Conservation (phyloP, 306 rosid species). For the Cucumis sativus region Cucumber_9930_V3 NC_026657.2:9819501-9820000, state of each 20-base stretch:
- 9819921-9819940: constrained; percentile 72
- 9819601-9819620: constrained; percentile 77
- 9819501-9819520: not conserved
- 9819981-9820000: not conserved
- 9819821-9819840: constrained; percentile 82
- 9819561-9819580: not conserved
- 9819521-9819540: not conserved
- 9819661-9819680: constrained; percentile 73
- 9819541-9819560: not conserved
- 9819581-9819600: not conserved
- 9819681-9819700: constrained; percentile 68
- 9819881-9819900: constrained; percentile 63
- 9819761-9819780: not conserved
- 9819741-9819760: constrained; percentile 1
- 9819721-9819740: constrained; percentile 90
- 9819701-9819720: constrained; percentile 97
- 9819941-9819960: constrained; percentile 91
- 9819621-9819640: constrained; percentile 88
- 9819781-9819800: not conserved
- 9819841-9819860: constrained; percentile 83
- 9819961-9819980: constrained; percentile 46
- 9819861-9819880: constrained; percentile 82
- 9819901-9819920: constrained; percentile 79
- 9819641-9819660: constrained; percentile 99
- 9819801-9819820: constrained; percentile 50